phyloP scores from a whole-genome alignment of 768 basidiomycete genomes.

The Amyloporia xantha region DNA sequence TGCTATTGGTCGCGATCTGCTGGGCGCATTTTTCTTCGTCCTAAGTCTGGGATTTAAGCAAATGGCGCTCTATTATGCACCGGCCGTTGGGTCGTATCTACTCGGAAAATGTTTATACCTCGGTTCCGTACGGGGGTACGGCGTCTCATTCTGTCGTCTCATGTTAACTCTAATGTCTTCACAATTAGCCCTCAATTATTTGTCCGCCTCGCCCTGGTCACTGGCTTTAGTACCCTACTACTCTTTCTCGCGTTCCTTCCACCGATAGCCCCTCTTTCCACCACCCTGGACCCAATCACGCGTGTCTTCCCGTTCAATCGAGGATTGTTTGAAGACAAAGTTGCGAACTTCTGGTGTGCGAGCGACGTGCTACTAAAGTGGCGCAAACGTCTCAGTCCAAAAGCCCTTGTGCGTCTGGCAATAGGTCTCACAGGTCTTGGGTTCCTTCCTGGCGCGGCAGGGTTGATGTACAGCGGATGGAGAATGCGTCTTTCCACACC shows the following conservation, averaged over 20 bases:
- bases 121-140: slow-evolving; percentile 66
- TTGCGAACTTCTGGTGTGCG: slow-evolving; percentile 97
- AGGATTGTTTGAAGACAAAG: slow-evolving; percentile 92
- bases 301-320: slow-evolving; percentile 91
- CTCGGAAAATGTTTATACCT: slow-evolving; percentile 85
- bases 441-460: slow-evolving; percentile 56
- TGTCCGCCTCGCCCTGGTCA: slow-evolving; percentile 56
- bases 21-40: slow-evolving; percentile 77
- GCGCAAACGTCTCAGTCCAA: slow-evolving; percentile 45
- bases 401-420: slow-evolving; percentile 57
- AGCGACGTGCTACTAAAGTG: slow-evolving; percentile 87
- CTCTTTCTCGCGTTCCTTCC: slow-evolving; percentile 80
- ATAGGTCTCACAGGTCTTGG: slow-evolving; percentile 60
- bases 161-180: neutral
- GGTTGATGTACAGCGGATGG: slow-evolving; percentile 34
- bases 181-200: slow-evolving; percentile 44
- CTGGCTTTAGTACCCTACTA: slow-evolving; percentile 53
- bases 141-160: too few species aligned
- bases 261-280: slow-evolving; percentile 42
- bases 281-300: slow-evolving; percentile 56
- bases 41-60: slow-evolving; percentile 91
- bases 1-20: slow-evolving; percentile 56
- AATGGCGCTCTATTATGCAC: slow-evolving; percentile 93
- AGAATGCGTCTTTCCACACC: slow-evolving; percentile 18
- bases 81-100: slow-evolving; percentile 86